A percentile compares a stretch with the other conserved stretches of the same genome.
Evolutionary conservation across 192 early-diverging fungal species (phyloP).

Genomic region (Hyaloraphidium curvatum): DNA sequence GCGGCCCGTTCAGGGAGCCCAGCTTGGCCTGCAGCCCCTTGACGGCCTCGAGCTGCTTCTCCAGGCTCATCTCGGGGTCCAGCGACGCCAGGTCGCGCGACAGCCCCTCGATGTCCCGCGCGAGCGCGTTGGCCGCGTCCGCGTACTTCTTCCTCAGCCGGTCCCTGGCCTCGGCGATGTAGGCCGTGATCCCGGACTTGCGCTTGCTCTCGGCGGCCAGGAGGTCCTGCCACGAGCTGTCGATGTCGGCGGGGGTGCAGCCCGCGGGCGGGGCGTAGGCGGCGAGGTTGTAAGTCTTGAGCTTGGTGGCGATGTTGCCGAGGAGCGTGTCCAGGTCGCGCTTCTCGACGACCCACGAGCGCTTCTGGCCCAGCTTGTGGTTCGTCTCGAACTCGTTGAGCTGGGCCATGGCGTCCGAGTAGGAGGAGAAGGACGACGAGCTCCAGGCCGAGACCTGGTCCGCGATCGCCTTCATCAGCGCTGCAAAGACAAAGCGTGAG

Average conservation of each 20-base stretch:
- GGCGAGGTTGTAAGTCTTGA: constrained; percentile 79
- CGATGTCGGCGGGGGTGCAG: constrained; percentile 46
- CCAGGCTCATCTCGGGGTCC: neutral
- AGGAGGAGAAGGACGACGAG: constrained; percentile 37
- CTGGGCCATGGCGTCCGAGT: constrained; percentile 53
- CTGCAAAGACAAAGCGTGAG: no score
- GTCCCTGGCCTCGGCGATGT: no score
- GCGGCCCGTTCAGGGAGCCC: neutral
- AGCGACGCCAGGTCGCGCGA: neutral
- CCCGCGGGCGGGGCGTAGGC: constrained; percentile 69
- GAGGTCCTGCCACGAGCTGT: constrained; percentile 52
- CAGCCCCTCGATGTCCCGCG: neutral
- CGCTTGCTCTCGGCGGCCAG: constrained; percentile 52
- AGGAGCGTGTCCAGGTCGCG: constrained; percentile 76
- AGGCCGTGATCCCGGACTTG: constrained; percentile 63
- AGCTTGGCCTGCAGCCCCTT: neutral
- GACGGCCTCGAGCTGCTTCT: neutral
- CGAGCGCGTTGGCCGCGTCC: neutral
- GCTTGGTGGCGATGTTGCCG: constrained; percentile 92
- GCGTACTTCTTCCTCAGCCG: no score
- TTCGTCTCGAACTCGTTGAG: constrained; percentile 52
- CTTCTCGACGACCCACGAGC: constrained; percentile 79
- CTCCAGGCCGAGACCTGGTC: constrained; percentile 48
- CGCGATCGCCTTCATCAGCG: constrained; percentile 48
- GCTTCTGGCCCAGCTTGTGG: constrained; percentile 67